phyloP scores from a whole-genome alignment of 2,329 filamentous ascomycete species.

The Gaeumannomyces sp. region DNA sequence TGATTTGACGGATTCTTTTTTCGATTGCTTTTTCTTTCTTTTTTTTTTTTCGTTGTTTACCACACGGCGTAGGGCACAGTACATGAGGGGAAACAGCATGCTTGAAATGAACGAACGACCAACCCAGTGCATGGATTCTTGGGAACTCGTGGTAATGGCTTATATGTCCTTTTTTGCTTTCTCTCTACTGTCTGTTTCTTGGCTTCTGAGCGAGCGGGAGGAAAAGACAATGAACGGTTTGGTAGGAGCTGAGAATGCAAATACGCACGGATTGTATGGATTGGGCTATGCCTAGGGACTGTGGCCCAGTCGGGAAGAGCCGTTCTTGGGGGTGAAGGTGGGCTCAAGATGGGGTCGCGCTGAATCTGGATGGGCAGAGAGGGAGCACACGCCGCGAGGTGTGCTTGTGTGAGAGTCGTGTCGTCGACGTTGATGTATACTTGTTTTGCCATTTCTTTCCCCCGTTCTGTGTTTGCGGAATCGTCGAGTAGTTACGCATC shows the following conservation, averaged over 20 bases:
- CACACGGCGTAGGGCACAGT: slow-evolving; percentile 2
- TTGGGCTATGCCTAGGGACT: not conserved
- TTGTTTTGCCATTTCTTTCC: slow-evolving; percentile 12
- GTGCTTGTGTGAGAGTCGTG: not conserved
- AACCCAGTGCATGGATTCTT: not conserved
- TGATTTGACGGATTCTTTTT: slow-evolving; percentile 2
- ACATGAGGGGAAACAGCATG: slow-evolving; percentile 7
- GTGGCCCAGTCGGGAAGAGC: not conserved
- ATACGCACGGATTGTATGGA: not conserved
- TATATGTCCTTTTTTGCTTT: slow-evolving; percentile 17
- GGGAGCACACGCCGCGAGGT: not conserved
- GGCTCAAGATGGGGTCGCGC: not conserved
- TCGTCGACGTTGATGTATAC: not conserved
- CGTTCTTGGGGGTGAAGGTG: not conserved
- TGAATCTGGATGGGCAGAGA: not conserved
- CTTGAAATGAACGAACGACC: slow-evolving; percentile 5
- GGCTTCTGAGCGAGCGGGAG: slow-evolving; percentile 7
- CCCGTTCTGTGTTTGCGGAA: not conserved
- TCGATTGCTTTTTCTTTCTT: too few species aligned
- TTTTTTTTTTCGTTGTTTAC: slow-evolving; percentile 4
- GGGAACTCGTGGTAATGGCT: slow-evolving; percentile 2
- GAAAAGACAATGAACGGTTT: not conserved
- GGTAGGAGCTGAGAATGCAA: not conserved
- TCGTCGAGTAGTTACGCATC: not conserved
- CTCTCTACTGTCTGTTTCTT: slow-evolving; percentile 15